Evolutionary conservation across 1,284 basidiomycete genomes (phyloP).

Genomic region (Thecaphora thlaspeos): DNA sequence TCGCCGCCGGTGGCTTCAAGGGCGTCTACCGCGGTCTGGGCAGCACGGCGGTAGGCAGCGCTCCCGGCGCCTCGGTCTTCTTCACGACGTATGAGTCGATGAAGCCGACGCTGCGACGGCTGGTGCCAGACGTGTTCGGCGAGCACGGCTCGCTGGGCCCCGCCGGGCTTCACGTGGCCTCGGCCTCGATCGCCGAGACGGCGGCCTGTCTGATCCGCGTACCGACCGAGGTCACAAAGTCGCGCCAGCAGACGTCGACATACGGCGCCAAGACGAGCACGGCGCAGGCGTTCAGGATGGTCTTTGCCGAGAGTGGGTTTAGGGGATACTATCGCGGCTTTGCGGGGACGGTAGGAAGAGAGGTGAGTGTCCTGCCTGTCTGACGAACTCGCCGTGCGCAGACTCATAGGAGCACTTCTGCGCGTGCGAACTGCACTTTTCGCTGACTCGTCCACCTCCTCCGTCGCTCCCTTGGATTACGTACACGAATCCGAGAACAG

Average conservation of each 20-base stretch:
- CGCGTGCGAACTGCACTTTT: too few relatives aligned
- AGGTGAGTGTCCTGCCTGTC: slow-evolving; percentile 62
- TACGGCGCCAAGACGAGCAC: slow-evolving; percentile 67
- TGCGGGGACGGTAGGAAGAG: slow-evolving; percentile 73
- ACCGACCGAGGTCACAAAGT: slow-evolving; percentile 91
- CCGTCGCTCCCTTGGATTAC: too few relatives aligned
- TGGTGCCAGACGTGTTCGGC: slow-evolving; percentile 17
- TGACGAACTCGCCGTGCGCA: too few relatives aligned
- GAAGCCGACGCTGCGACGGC: slow-evolving; percentile 64
- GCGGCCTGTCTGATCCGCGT: slow-evolving; percentile 89
- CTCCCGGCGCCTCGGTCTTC: slow-evolving; percentile 92
- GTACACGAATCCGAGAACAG: slow-evolving; percentile 60
- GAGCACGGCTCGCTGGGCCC: slow-evolving; percentile 27
- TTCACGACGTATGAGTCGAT: slow-evolving; percentile 91
- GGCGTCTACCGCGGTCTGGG: slow-evolving; percentile 93
- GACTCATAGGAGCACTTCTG: too few relatives aligned
- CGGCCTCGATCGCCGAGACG: slow-evolving; percentile 57
- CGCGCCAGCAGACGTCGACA: slow-evolving; percentile 72
- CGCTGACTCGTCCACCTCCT: neutral
- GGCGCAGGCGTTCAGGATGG: slow-evolving; percentile 60
- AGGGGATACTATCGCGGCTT: slow-evolving; percentile 77
- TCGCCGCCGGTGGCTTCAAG: slow-evolving; percentile 79
- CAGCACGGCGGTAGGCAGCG: slow-evolving; percentile 90
- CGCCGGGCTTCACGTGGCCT: slow-evolving; percentile 58
- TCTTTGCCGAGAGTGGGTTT: slow-evolving; percentile 66